Evolutionary conservation across 2,329 filamentous ascomycete genomes (phyloP).

Genomic region (Pseudogymnoascus verrucosus): DNA sequence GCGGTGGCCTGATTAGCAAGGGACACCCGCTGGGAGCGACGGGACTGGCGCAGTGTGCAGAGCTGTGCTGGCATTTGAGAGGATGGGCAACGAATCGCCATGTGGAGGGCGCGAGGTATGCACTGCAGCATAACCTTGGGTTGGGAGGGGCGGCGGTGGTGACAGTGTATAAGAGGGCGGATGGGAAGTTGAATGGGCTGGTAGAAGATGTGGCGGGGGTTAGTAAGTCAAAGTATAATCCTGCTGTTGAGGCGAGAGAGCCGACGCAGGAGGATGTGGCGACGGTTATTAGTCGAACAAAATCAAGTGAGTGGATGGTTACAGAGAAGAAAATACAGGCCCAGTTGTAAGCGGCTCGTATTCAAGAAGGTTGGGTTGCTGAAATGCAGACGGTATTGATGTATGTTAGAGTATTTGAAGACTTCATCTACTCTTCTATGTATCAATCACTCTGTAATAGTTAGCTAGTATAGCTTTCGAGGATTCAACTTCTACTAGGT

Average conservation of each 20-base stretch:
- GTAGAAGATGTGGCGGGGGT: conserved; percentile 54
- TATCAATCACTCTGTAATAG: no score
- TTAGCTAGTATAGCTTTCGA: no score
- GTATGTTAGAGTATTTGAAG: no score
- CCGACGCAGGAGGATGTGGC: conserved; percentile 47
- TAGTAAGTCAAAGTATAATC: conserved; percentile 74
- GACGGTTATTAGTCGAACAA: not conserved
- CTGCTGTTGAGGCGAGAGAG: conserved; percentile 74
- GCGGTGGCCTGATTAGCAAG: conserved; percentile 85
- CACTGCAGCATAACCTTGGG: conserved; percentile 84
- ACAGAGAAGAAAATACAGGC: not conserved
- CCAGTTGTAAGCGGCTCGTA: not conserved
- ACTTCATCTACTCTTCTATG: no score
- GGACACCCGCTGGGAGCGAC: conserved; percentile 86
- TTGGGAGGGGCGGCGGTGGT: conserved; percentile 85
- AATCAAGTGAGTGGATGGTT: not conserved
- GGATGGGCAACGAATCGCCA: conserved; percentile 90
- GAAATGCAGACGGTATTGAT: no score
- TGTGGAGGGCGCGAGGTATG: conserved; percentile 56
- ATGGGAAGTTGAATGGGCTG: conserved; percentile 53
- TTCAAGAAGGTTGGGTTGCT: not conserved
- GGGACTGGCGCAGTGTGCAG: conserved; percentile 85
- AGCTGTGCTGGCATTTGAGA: conserved; percentile 85
- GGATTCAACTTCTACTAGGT: no score
- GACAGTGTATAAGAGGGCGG: conserved; percentile 74